Base-by-base conservation (phyloP, 768 basidiomycete genomes). In the Naganishia friedmannii region DNA sequence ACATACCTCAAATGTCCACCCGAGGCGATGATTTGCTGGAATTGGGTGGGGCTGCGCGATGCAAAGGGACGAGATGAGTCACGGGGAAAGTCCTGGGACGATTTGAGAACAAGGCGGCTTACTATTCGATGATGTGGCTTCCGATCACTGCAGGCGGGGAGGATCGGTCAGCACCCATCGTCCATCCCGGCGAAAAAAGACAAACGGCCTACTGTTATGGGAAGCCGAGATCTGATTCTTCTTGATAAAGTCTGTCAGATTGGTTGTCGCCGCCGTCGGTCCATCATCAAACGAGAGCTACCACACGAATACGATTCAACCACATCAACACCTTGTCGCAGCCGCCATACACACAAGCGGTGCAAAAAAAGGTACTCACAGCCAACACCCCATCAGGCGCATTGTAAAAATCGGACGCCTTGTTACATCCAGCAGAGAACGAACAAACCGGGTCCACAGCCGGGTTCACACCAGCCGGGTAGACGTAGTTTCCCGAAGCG, bases 381-480 rank as follows among this genome's bases (percentile, higher is more conserved):
- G 60, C 60, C 37, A 63, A 45, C 12, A 63, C 39, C 23, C 60
- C 60, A 63, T 63, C 60, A 15, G 60, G 60, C 21, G 60, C 37
- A 45, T 63, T 42, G 26, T 63, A 63, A n/a, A 63, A 63, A 17
- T 63, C 60, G 15, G 60, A 21, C 1, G 37, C 60, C 60, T 63
- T 63, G 60, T 63, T 63, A 29, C 60, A 63, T 29, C 60, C 60
- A 34, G 26, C 46, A 15, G 60, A 42, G 60, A 63, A 63, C 17
- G 21, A n/a, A 29, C 60, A 63, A 19, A 63, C 42, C 39, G 60
- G 39, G 10, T 45, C 39, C 23, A 42, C 37, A 19, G 23, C 23
- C 26, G 60, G 60, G 42, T 63, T 63, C 6, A 26, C 26, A 17
- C 60, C 60, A n/a, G 60, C 60, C 39, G 60, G 60, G 26, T 63